Evolutionary conservation across 208 protist genomes (phyloP).

Genomic region (Trypanosoma melophagium): DNA sequence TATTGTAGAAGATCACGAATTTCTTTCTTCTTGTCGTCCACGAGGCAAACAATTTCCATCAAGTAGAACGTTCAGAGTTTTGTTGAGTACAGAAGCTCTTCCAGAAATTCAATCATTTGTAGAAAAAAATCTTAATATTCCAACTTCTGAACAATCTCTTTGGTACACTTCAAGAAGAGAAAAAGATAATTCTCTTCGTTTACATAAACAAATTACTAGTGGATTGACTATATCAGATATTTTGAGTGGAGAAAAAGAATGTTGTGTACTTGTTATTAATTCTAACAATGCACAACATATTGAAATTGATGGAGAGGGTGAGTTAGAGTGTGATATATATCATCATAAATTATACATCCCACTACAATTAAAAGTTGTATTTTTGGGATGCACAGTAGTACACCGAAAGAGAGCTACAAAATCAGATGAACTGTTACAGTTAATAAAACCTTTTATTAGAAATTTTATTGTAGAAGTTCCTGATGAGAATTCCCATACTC

Average conservation of each 20-base stretch:
- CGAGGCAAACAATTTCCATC: conserved; percentile 54
- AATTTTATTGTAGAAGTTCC: conserved; percentile 53
- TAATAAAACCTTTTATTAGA: conserved; percentile 55
- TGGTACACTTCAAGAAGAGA: conserved; percentile 54
- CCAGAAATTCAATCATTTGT: conserved; percentile 59
- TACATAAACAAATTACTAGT: conserved; percentile 48
- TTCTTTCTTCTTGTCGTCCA: conserved; percentile 46
- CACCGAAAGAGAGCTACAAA: conserved; percentile 33
- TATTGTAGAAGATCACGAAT: conserved; percentile 60
- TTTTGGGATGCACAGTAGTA: conserved; percentile 73
- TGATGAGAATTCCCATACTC: conserved; percentile 36
- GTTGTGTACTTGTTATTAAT: conserved; percentile 70
- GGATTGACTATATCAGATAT: conserved; percentile 65
- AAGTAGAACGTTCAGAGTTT: conserved; percentile 54
- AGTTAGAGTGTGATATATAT: conserved; percentile 63
- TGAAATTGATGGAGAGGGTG: conserved; percentile 25
- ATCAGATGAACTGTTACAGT: conserved; percentile 34
- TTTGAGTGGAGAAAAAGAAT: conserved; percentile 55
- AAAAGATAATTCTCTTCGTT: conserved; percentile 28
- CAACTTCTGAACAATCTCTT: conserved; percentile 42
- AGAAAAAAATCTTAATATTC: conserved; percentile 37
- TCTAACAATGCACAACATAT: conserved; percentile 39
- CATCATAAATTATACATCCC: conserved; percentile 89
- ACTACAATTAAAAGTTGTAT: conserved; percentile 65
- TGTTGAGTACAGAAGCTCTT: conserved; percentile 61